Evolutionary conservation across 768 basidiomycete genomes (phyloP).

Genomic region (Hortiboletus flavorubellus): DNA sequence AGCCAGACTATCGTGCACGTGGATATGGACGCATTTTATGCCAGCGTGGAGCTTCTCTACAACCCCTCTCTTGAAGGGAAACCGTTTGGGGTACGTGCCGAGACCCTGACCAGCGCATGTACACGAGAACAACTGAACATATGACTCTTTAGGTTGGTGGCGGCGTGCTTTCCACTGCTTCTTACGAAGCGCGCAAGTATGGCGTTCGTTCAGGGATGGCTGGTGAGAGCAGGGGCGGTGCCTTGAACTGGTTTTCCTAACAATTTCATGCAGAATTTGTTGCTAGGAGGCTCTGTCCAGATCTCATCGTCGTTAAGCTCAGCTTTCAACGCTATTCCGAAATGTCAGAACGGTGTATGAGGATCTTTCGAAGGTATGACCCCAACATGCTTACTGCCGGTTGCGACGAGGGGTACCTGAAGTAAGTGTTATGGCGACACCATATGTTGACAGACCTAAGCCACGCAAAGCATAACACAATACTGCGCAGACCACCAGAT

Average conservation of each 20-base stretch:
- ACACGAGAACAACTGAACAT: conserved; percentile 1
- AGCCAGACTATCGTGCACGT: conserved; percentile 87
- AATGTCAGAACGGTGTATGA: conserved; percentile 70
- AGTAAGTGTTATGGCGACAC: conserved; percentile 45
- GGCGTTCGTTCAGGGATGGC: conserved; percentile 96
- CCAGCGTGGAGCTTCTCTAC: conserved; percentile 71
- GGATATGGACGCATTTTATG: conserved; percentile 95
- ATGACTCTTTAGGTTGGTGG: conserved; percentile 57
- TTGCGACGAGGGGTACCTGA: conserved; percentile 89
- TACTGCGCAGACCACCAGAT: conserved; percentile 73
- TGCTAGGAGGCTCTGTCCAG: conserved; percentile 90
- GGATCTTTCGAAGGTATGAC: conserved; percentile 67
- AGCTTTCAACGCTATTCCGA: conserved; percentile 63
- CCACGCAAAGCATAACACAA: conserved; percentile 62
- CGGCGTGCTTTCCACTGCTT: conserved; percentile 85
- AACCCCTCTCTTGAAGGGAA: conserved; percentile 64
- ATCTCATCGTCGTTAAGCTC: conserved; percentile 66
- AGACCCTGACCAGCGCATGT: too few species aligned
- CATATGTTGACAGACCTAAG: conserved; percentile 4
- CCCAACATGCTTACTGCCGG: conserved; percentile 72
- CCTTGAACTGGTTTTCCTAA: neutral
- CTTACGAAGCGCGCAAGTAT: conserved; percentile 87
- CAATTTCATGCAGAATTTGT: conserved; percentile 61
- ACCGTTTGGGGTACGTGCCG: conserved; percentile 61
- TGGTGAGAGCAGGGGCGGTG: conserved; percentile 40